Conservation (phyloP, 805 yeast species). For the Wickerhamiella dianesei region DNA sequence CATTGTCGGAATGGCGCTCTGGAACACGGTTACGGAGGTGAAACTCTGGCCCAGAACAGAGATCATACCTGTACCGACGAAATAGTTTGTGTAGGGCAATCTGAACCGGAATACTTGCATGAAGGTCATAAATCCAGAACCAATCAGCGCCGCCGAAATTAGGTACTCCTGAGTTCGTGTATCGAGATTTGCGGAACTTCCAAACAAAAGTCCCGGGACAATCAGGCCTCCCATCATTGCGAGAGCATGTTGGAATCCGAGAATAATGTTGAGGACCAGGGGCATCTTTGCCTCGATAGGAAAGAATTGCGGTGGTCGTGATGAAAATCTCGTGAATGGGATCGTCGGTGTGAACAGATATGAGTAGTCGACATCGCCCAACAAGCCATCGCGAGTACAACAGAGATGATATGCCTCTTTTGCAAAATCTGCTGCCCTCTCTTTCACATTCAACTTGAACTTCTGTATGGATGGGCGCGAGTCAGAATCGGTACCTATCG, state of each 20-base stretch:
- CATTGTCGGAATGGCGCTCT: slow-evolving; percentile 68
- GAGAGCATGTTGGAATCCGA: slow-evolving; percentile 78
- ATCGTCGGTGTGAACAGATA: slow-evolving; percentile 67
- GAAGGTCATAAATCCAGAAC: slow-evolving; percentile 53
- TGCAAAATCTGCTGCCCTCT: background rate
- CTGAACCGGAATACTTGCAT: slow-evolving; percentile 74
- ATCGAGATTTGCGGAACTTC: slow-evolving; percentile 46
- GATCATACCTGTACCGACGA: slow-evolving; percentile 74
- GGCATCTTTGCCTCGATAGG: slow-evolving; percentile 75
- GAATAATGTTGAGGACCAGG: slow-evolving; percentile 52
- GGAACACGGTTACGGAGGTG: slow-evolving; percentile 71
- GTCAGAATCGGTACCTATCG: background rate
- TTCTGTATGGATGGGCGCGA: slow-evolving; percentile 4
- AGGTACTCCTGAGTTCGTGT: slow-evolving; percentile 41
- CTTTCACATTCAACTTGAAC: background rate
- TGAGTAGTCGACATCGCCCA: slow-evolving; percentile 80
- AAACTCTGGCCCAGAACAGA: slow-evolving; percentile 88
- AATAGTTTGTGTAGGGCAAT: slow-evolving; percentile 58
- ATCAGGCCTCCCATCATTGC: slow-evolving; percentile 89
- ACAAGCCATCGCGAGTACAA: slow-evolving; percentile 64
- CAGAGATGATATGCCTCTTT: slow-evolving; percentile 19
- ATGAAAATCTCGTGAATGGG: slow-evolving; percentile 45
- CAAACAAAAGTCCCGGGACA: slow-evolving; percentile 67
- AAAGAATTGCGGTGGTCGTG: slow-evolving; percentile 58
- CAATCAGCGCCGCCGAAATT: slow-evolving; percentile 60